A percentile compares a stretch with the other conserved stretches of the same genome.
These are phyloP conservation scores for Calocybe indica DNA, from an alignment of 768 basidiomycete genomes.

Conservation along the genomic window DNA sequence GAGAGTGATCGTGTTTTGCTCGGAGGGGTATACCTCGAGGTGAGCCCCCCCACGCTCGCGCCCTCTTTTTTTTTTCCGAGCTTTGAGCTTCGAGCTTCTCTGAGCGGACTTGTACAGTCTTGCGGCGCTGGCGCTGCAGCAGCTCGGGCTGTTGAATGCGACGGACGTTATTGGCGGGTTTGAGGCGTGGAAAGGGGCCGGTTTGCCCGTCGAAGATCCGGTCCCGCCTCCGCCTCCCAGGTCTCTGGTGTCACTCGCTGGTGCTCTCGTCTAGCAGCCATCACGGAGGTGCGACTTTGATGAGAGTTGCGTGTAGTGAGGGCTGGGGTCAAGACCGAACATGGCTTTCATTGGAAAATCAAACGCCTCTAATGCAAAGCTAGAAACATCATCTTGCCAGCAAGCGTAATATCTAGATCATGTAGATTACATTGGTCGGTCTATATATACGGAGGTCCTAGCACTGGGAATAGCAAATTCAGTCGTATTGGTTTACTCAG, in stretches of 20 bases:
- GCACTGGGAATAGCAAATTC: constrained; percentile 19
- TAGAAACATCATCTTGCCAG: background rate
- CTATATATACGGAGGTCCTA: constrained; percentile 47
- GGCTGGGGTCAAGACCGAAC: background rate
- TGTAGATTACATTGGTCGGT: background rate
- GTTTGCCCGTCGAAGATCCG: constrained; percentile 48
- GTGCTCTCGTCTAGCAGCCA: background rate
- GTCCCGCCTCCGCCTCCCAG: background rate
- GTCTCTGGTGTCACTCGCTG: constrained; percentile 1
- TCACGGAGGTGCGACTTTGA: background rate
- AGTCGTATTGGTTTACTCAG: background rate
- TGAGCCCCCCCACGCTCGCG: constrained; percentile 23
- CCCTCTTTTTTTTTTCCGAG: background rate
- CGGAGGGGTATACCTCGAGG: constrained; percentile 65
- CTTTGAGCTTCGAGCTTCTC: background rate
- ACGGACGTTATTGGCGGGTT: constrained; percentile 77
- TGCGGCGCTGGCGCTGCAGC: constrained; percentile 63
- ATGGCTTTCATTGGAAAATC: background rate
- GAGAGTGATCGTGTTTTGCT: constrained; percentile 67
- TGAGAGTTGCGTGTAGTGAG: background rate
- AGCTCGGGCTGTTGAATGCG: constrained; percentile 65
- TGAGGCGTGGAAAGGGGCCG: constrained; percentile 63
- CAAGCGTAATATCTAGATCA: background rate
- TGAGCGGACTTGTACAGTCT: constrained; percentile 31
- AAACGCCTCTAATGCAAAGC: background rate